Base-by-base conservation (phyloP, 306 rosid genomes). In the Lathyrus sativus region DNA sequence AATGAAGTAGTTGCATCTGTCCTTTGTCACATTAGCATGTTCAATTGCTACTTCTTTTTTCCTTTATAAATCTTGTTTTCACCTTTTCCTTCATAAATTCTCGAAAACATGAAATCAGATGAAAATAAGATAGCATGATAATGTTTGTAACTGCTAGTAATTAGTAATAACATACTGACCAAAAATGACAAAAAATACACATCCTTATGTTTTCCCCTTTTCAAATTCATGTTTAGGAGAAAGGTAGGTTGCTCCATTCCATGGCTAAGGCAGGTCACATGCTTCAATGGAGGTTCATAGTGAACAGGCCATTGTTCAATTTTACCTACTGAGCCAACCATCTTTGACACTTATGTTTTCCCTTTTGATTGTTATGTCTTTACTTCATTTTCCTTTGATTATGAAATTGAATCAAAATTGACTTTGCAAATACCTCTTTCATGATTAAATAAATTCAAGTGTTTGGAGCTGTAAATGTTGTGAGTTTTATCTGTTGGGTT, bases 361-460 rank as follows among this genome's bases (percentile, higher is more conserved):
- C 49, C 50, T 42, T 18, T 18, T 60, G 65, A 41, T 48, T 33
- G 57, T 59, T 42, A 42, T 41, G 49, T 14, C 62, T 49, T 58
- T 67, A 46, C 35, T 51, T 57, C 44, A 53, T 67, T 41, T 68
- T 15, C 45, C 24, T 54, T 71, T 72, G 13, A 57, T 80, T 67
- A 35, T 61, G 59, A 68, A 75, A 35, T 60, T 17, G 55, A 71
- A 62, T 28, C 42, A 33, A 56, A 29, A 9, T 71, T 72, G 39
- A 48, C 69, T 80, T 15, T 48, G 53, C 22, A 44, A 67, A 61
- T 42, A 39, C 57, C 43, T 55, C 15, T n/a, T 58, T 72, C 68
- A 55, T 48, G 71, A 62, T 76, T 58, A 56, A 46, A 45, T 38
- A 55, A 46, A 45, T 35, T 12, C 3, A 31, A 66, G 58, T 64